Evolutionary conservation across 148 eudicot species (phyloP), one percentile per base, ranked within the genome.

Genomic region (Linanthus parryae): DNA sequence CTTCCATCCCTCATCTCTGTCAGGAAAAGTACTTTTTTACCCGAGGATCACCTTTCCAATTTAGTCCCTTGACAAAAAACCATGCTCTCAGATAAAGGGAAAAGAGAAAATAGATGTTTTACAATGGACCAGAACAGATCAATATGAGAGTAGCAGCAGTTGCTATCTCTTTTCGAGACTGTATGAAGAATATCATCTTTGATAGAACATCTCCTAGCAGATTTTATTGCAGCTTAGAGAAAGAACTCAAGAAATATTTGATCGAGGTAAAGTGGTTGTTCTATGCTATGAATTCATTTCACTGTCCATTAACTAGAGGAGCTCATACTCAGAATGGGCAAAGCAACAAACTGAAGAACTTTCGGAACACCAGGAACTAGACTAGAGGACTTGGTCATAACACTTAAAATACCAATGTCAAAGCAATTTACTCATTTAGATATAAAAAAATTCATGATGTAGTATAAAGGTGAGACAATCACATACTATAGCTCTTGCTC

Each of bases 401-500:
- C 9, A 17, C 11, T 31, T 11, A 31, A 11, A 11, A 31, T 5
- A 31, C 5, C 35, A 11, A 11, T 31, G 35, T 5, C 5, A 31
- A 31, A 31, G 11, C 35, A 24, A 12, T 1, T 13, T 24, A 2
- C 5, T 25, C 58, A 17, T 22, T 31, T 22, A 54, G 16, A 17
- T 2, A 16, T 16, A 23, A 38, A 13, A 35, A 16, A n/a, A 39
- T 21, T 39, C 31, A 38, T 34, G 5, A 8, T 24, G 20, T 8
- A 13, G 22, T 39, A 22, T 16, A 21, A 35, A 15, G 37, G 37
- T 26, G 17, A 22, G 24, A 15, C 20, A 8, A 50, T 38, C 53
- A 78, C 91, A 67, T 84, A 92, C 99, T 23, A 88, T 88, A 63
- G 95, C 96, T 82, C 99, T 80, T 77, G 75, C 45, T 68, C 99